Conservation (phyloP, 192 early-diverging fungal genomes). For the Anaeromyces robustus region DNA sequence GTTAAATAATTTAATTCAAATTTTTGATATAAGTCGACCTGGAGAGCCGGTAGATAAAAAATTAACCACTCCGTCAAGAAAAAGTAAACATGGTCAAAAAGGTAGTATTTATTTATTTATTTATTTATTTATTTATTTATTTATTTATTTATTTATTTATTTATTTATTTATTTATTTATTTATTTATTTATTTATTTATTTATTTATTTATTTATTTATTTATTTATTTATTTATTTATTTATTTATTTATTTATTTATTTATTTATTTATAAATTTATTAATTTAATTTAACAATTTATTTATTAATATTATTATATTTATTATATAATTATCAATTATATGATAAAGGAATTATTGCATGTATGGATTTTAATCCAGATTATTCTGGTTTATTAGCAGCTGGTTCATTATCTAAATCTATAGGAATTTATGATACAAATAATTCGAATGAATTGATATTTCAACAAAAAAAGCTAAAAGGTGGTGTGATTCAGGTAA, state of each 20-base stretch:
- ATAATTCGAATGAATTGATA: constrained; percentile 27
- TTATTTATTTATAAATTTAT: not conserved
- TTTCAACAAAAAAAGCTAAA: constrained; percentile 17
- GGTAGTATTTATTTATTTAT: constrained; percentile 24
- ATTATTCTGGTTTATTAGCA: constrained; percentile 45
- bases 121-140: too few relatives aligned
- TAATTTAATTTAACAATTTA: not conserved
- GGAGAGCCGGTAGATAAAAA: constrained; percentile 28
- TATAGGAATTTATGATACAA: constrained; percentile 46
- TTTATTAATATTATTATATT: not conserved
- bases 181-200: too few relatives aligned
- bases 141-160: too few relatives aligned
- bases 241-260: too few relatives aligned
- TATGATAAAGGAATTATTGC: constrained; percentile 56
- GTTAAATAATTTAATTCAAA: constrained; percentile 43
- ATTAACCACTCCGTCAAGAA: constrained; percentile 38
- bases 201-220: too few relatives aligned
- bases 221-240: too few relatives aligned
- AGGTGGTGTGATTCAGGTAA: constrained; percentile 17
- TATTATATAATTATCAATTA: too few relatives aligned
- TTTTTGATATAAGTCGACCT: constrained; percentile 52
- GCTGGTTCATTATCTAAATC: constrained; percentile 55
- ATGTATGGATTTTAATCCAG: constrained; percentile 49
- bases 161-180: too few relatives aligned
- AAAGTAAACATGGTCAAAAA: constrained; percentile 56